phyloP scores from a whole-genome alignment of 225 moss, liverwort and hornwort species.

The Bryoerythrophyllum caledonicum region DNA sequence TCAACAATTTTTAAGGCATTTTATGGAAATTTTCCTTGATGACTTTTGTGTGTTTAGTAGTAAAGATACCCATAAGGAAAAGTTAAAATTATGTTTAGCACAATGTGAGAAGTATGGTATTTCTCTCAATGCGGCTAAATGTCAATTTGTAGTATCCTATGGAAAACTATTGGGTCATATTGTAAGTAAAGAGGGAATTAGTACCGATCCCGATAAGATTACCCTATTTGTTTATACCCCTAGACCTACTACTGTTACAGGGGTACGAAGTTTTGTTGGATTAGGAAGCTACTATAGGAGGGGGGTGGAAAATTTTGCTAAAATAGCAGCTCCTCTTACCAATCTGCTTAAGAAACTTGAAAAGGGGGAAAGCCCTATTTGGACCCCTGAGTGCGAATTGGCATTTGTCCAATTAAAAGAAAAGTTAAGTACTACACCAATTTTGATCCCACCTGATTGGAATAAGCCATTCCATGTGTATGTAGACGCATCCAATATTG shows the following conservation, averaged over 20 bases:
- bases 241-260: not conserved
- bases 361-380: no score
- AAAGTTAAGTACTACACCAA: no score
- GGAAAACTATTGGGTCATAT: not conserved
- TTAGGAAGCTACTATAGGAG: not conserved
- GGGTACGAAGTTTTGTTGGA: not conserved
- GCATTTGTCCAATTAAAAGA: no score
- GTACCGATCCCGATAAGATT: not conserved
- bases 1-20: no score
- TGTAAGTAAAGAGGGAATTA: not conserved
- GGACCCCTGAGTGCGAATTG: no score
- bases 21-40: no score
- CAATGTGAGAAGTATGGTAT: not conserved
- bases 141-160: not conserved
- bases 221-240: not conserved
- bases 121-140: not conserved
- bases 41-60: not conserved
- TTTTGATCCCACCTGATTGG: no score
- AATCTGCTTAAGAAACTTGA: no score
- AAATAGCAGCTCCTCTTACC: not conserved
- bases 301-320: not conserved
- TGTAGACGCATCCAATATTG: no score
- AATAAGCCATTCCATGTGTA: no score
- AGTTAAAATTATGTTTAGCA: not conserved
- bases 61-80: not conserved